phyloP scores from a whole-genome alignment of 257 asterid genomes.

The Solanum boliviense region DNA sequence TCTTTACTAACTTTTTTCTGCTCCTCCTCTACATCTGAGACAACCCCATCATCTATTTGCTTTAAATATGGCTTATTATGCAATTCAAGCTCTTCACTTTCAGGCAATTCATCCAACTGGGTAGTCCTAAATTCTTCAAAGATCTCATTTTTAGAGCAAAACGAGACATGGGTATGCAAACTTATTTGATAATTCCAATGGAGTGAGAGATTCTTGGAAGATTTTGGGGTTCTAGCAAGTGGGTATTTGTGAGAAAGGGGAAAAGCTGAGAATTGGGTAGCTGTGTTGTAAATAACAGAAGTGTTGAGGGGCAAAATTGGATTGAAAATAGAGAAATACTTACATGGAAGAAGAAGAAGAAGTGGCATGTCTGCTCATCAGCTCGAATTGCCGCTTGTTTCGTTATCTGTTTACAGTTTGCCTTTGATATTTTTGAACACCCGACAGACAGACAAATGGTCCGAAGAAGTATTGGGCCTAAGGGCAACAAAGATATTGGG shows the following conservation, averaged over 20 bases:
- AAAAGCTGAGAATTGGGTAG: conserved; percentile 3
- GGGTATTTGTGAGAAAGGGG: neutral
- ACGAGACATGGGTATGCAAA: conserved; percentile 23
- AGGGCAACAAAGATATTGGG: neutral
- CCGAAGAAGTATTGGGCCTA: neutral
- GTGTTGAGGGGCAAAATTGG: conserved; percentile 16
- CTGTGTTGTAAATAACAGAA: neutral
- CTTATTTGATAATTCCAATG: conserved; percentile 17
- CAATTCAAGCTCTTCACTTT: conserved; percentile 55
- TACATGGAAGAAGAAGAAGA: conserved; percentile 30
- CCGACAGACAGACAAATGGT: neutral
- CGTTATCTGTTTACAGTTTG: conserved; percentile 1
- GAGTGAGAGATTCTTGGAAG: conserved; percentile 14
- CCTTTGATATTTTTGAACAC: neutral
- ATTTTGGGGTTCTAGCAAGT: conserved; percentile 19
- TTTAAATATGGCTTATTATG: conserved; percentile 65
- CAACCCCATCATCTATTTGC: conserved; percentile 15
- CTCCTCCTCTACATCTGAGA: conserved; percentile 30
- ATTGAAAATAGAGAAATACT: conserved; percentile 18
- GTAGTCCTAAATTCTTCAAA: conserved; percentile 33
- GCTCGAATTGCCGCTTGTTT: conserved; percentile 10
- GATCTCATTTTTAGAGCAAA: conserved; percentile 55
- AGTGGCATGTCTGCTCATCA: conserved; percentile 46
- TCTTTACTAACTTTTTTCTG: conserved; percentile 27
- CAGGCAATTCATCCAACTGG: conserved; percentile 20